Base-by-base conservation (phyloP, 2,329 filamentous ascomycete genomes). In the Alternaria atra region DNA sequence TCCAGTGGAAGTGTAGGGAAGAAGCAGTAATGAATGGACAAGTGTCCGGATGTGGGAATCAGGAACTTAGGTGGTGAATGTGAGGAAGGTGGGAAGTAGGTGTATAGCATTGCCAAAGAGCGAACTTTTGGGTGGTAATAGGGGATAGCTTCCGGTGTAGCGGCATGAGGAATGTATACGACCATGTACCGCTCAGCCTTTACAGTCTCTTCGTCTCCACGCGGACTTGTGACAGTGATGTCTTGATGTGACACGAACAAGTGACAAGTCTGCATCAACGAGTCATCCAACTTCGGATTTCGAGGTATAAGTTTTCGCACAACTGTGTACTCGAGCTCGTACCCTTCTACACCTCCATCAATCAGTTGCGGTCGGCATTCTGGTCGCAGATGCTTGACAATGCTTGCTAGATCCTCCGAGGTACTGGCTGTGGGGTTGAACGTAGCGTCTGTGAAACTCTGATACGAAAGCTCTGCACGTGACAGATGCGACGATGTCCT, bases 101-200 rank as follows among this genome's bases (percentile, higher is more conserved):
- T 86, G 77, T 96, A 92, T 7, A 93, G 80, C 67, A 95, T 94
- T 5, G 89, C 92, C 25, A 97, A 84, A 12, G 87, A 88, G 52
- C 84, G 85, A 23, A 97, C 89, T 53, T 86, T 84, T 23, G 94
- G 94, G 74, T 97, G 94, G 78, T 97, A 98, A 79, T 91, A 97
- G 1, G 94, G 94, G 63, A 95, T 85, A 3, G 90, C 85, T 13
- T 86, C 83, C 10, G 85, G 80, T 1, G 81, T 81, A 32, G 84
- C 77, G 8, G 88, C 84, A 77, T 97, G 93, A 7, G 94, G 93
- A 6, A 91, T 83, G 75, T 96, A 97, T 34, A 96, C 78, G 15
- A 97, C 87, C 53, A 94, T 79, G 32, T 84, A 86, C 30, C 80
- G 79, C 39, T 80, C 74, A 37, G 70, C 72, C 42, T 72, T 63